Evolutionary conservation across 2,329 filamentous ascomycete species (phyloP).

Genomic region (Aspergillus intermedius): DNA sequence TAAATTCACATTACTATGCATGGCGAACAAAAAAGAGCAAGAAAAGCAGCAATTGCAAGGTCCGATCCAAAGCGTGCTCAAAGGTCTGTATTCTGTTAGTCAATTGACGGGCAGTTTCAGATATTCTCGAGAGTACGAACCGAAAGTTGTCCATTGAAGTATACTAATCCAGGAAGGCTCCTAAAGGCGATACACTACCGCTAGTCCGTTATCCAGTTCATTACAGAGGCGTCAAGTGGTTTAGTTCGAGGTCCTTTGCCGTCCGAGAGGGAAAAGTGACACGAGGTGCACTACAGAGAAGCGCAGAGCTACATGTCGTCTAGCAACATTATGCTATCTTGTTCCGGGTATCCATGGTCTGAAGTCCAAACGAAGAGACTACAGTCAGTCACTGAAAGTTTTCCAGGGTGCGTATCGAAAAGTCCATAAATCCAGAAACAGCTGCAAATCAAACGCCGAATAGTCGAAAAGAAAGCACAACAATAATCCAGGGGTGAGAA

Average conservation of each 20-base stretch:
- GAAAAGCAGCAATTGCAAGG: not conserved
- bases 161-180: not conserved
- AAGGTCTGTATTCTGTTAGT: not conserved
- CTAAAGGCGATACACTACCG: not conserved
- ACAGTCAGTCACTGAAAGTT: not conserved
- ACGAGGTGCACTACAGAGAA: not conserved
- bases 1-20: slow-evolving; percentile 10
- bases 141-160: not conserved
- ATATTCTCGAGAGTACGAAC: not conserved
- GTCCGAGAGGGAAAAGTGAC: not conserved
- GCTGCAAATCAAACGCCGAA: not conserved
- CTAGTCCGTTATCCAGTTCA: not conserved
- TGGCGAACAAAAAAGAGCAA: not conserved
- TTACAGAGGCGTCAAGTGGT: not conserved
- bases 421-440: not conserved
- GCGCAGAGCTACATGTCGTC: slow-evolving; percentile 1
- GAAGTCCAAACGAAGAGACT: slow-evolving; percentile 1
- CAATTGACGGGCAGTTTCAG: not conserved
- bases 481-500: not conserved
- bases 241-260: not conserved
- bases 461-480: not conserved
- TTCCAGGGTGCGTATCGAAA: slow-evolving; percentile 2
- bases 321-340: not conserved
- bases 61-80: not conserved
- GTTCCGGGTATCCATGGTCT: not conserved